Percentiles rank a stretch among this genome's conserved stretches.
phyloP scores from a whole-genome alignment of 2,329 filamentous ascomycete genomes.

The Arthrobotrys musiformis region DNA sequence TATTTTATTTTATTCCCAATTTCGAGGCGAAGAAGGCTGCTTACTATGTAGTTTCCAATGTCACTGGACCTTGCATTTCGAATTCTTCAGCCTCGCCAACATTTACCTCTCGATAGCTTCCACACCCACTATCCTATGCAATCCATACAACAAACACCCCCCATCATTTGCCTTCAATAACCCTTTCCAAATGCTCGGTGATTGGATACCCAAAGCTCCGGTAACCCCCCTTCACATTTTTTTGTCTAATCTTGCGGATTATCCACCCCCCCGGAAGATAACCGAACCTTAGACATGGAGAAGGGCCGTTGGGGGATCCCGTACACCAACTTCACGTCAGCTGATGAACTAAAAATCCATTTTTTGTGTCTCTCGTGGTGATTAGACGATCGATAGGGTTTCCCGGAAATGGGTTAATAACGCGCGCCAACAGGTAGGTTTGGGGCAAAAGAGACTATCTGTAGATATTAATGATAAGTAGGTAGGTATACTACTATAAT shows the following conservation, averaged over 20 bases:
- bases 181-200: conserved; percentile 21
- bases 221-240: conserved; percentile 18
- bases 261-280: conserved; percentile 55
- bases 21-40: not conserved
- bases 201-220: conserved; percentile 28
- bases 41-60: conserved; percentile 1
- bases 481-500: no score
- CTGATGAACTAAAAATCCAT: conserved; percentile 36
- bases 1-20: not conserved
- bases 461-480: no score
- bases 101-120: conserved; percentile 1
- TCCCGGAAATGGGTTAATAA: conserved; percentile 53
- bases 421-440: conserved; percentile 47
- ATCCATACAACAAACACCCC: not conserved
- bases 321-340: conserved; percentile 24
- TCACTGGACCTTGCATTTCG: not conserved
- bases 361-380: no score
- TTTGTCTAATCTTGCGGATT: conserved; percentile 9
- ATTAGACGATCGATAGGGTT: not conserved
- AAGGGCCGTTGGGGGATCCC: conserved; percentile 33
- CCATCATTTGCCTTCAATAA: not conserved
- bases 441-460: conserved; percentile 7
- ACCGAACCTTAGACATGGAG: conserved; percentile 54
- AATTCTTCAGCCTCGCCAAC: conserved; percentile 20
- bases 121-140: not conserved